Percentiles rank a stretch among this genome's conserved stretches.
phyloP scores from a whole-genome alignment of 2,329 filamentous ascomycete genomes.

The Aspergillus flavus region DNA sequence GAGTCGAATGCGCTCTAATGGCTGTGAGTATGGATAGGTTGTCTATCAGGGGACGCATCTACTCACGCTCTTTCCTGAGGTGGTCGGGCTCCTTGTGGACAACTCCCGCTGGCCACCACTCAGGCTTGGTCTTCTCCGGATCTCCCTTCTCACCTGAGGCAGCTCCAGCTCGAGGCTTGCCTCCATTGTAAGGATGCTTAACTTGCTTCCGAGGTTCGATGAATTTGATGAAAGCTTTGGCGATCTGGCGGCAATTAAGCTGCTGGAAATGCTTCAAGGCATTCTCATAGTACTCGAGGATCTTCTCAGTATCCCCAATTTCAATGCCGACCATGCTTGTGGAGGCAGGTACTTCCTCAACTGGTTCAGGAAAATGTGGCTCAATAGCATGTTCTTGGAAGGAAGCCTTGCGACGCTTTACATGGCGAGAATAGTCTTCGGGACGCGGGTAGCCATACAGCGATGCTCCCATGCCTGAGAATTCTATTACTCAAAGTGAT shows the following conservation, averaged over 20 bases:
- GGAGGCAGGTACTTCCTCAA: slow-evolving; percentile 24
- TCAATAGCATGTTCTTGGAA: slow-evolving; percentile 18
- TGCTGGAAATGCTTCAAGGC: slow-evolving; percentile 50
- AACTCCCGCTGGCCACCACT: slow-evolving; percentile 48
- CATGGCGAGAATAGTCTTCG: slow-evolving; percentile 25
- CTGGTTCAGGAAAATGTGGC: slow-evolving; percentile 25
- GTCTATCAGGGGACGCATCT: neutral
- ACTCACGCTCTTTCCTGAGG: slow-evolving; percentile 49
- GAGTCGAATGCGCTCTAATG: slow-evolving; percentile 39
- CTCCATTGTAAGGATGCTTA: slow-evolving; percentile 52
- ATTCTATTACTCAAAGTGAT: slow-evolving; percentile 6
- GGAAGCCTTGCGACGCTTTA: slow-evolving; percentile 33
- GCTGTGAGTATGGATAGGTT: slow-evolving; percentile 8
- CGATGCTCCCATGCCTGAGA: slow-evolving; percentile 21
- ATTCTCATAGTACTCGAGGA: slow-evolving; percentile 43
- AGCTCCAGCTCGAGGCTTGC: slow-evolving; percentile 37
- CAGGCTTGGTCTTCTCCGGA: slow-evolving; percentile 48
- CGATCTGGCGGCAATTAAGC: slow-evolving; percentile 47
- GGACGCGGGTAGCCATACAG: slow-evolving; percentile 19
- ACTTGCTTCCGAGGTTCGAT: slow-evolving; percentile 53
- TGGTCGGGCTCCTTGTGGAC: slow-evolving; percentile 55
- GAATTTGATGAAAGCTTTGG: slow-evolving; percentile 50
- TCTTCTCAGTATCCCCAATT: slow-evolving; percentile 43
- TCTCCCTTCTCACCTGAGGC: slow-evolving; percentile 43
- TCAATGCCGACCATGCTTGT: slow-evolving; percentile 34